Conservation (phyloP, 495 filamentous ascomycete genomes). For the Cladorrhinum samala region DNA sequence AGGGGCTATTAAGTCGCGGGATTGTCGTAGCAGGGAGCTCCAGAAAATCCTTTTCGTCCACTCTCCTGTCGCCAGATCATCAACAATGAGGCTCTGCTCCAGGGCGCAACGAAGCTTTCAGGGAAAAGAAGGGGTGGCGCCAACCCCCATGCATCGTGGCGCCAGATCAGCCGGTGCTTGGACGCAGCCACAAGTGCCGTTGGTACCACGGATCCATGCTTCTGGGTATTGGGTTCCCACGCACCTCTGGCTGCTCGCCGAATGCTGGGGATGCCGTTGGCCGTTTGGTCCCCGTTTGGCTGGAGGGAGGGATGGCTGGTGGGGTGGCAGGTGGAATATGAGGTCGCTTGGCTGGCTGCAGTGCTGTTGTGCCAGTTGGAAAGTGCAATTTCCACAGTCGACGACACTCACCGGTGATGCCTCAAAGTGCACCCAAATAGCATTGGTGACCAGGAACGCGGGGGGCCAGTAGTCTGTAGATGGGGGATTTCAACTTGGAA, state of each 20-base stretch:
- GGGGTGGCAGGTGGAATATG: background rate
- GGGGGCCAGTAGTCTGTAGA: no score
- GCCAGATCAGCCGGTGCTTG: background rate
- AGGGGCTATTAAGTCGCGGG: background rate
- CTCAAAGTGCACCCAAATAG: no score
- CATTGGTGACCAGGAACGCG: background rate
- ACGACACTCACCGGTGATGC: background rate
- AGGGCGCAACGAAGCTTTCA: background rate
- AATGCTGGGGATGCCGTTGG: background rate
- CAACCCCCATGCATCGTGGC: no score
- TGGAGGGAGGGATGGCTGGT: background rate
- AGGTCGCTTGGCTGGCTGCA: background rate
- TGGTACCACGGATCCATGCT: background rate
- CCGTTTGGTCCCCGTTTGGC: no score
- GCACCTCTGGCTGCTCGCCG: background rate
- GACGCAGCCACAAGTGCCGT: background rate
- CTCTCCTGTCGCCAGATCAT: background rate
- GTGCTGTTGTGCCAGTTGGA: background rate
- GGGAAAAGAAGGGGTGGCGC: background rate
- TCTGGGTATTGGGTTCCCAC: background rate
- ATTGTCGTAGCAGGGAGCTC: background rate
- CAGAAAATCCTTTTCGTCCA: background rate
- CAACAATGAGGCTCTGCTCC: background rate
- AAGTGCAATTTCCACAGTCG: background rate
- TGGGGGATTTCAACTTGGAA: no score